These are phyloP conservation scores for Arachnomyces sp. DNA, from an alignment of 2,329 filamentous ascomycete species.

Conservation along the genomic window DNA sequence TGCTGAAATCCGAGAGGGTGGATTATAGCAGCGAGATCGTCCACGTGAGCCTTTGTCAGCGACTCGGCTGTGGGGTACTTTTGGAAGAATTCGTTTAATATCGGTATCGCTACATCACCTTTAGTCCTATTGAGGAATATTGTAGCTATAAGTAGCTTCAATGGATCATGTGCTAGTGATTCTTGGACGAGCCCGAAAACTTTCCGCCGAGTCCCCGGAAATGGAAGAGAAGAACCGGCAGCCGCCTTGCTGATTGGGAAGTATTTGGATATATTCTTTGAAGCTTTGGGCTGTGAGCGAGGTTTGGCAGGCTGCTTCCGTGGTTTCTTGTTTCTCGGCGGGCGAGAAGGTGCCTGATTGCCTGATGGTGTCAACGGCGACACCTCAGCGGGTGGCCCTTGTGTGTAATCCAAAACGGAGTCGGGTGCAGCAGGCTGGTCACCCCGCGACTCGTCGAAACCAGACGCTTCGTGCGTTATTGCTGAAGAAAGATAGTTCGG, in stretches of 20 bases:
- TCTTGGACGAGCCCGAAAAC: constrained; percentile 80
- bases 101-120: constrained; percentile 66
- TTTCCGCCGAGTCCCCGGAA: constrained; percentile 57
- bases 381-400: too few species aligned
- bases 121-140: constrained; percentile 79
- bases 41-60: constrained; percentile 51
- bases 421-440: too few species aligned
- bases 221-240: constrained; percentile 44
- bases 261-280: constrained; percentile 15
- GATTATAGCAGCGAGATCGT: constrained; percentile 57
- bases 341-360: constrained; percentile 2
- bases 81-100: constrained; percentile 61
- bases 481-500: too few species aligned
- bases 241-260: constrained; percentile 35
- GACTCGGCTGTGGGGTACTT: constrained; percentile 59
- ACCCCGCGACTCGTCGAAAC: too few species aligned
- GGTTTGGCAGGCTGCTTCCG: too few species aligned
- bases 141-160: constrained; percentile 71
- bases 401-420: too few species aligned
- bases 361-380: too few species aligned
- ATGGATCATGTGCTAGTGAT: constrained; percentile 64
- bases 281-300: too few species aligned
- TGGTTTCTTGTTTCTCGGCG: constrained; percentile 9
- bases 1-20: constrained; percentile 63
- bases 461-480: too few species aligned